Percentiles rank a stretch among this genome's conserved stretches.
phyloP scores from a whole-genome alignment of 2,329 filamentous ascomycete genomes.

The Sporothrix humicola region DNA sequence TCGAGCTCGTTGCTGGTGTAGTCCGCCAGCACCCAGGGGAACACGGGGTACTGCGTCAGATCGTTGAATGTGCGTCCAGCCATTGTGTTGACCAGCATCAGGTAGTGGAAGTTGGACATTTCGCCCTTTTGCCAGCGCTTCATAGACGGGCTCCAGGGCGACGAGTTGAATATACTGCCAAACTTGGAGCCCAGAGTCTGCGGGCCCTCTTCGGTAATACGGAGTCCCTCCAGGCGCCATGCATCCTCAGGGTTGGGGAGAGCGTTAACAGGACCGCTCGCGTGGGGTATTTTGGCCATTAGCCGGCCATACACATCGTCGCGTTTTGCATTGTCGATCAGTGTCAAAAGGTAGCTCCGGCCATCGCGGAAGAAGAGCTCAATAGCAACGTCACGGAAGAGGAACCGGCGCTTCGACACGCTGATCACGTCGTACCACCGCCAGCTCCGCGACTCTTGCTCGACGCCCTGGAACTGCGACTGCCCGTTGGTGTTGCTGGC shows the following conservation, averaged over 20 bases:
- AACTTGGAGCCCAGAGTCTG: constrained; percentile 82
- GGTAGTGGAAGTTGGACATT: constrained; percentile 97
- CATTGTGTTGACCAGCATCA: constrained; percentile 98
- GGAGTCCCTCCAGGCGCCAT: constrained; percentile 88
- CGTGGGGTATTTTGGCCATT: constrained; percentile 78
- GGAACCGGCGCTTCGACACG: constrained; percentile 91
- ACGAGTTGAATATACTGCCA: constrained; percentile 87
- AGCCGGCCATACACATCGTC: constrained; percentile 84
- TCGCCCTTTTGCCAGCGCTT: constrained; percentile 91
- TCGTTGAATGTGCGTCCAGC: constrained; percentile 98
- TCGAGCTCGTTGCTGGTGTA: constrained; percentile 95
- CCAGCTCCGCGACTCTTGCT: constrained; percentile 89
- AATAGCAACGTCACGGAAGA: constrained; percentile 95
- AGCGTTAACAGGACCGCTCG: constrained; percentile 69
- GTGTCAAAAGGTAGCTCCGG: constrained; percentile 89
- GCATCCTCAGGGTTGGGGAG: constrained; percentile 81
- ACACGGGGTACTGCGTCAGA: constrained; percentile 95
- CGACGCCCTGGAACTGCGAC: constrained; percentile 55
- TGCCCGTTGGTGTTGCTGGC: constrained; percentile 46
- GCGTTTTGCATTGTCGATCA: constrained; percentile 72
- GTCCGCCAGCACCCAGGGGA: constrained; percentile 95
- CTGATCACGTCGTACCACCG: constrained; percentile 93
- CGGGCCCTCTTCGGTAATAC: constrained; percentile 64
- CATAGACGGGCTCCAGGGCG: constrained; percentile 81
- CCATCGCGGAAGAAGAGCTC: constrained; percentile 98